These are phyloP conservation scores for Barbatosphaeria neglecta DNA, from an alignment of 495 filamentous ascomycete genomes.

Conservation along the genomic window DNA sequence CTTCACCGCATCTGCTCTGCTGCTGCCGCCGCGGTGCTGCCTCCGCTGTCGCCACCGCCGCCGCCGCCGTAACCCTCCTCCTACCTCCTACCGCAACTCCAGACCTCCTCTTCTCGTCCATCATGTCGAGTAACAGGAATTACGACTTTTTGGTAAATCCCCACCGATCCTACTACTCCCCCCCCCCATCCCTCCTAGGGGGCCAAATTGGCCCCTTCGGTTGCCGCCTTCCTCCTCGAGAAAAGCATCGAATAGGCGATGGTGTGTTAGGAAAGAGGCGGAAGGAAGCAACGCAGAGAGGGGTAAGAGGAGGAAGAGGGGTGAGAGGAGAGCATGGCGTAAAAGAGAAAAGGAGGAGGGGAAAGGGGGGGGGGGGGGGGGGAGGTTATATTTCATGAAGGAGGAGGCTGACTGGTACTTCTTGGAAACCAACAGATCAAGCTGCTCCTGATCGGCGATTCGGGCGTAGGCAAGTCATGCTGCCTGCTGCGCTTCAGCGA, in stretches of 20 bases:
- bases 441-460: conserved; percentile 94
- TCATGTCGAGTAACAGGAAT: conserved; percentile 93
- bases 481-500: conserved; percentile 97
- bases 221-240: neutral
- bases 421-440: conserved; percentile 62
- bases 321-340: neutral
- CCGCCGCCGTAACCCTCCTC: no score
- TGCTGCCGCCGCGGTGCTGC: neutral
- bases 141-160: conserved; percentile 88
- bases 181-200: no score
- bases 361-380: neutral
- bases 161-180: conserved; percentile 2
- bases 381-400: neutral
- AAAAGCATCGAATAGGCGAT: neutral
- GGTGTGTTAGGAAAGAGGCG: neutral
- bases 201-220: no score
- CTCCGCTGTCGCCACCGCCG: no score
- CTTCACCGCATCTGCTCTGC: neutral
- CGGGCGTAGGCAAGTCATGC: conserved; percentile 96
- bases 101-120: conserved; percentile 5
- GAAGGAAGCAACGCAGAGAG: neutral
- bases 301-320: neutral
- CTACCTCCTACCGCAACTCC: neutral
- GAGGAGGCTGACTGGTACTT: conserved; percentile 2
- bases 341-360: neutral